These are phyloP conservation scores for Hanseniaspora jakobsenii DNA, from an alignment of 805 yeast genomes.

Conservation along the genomic window DNA sequence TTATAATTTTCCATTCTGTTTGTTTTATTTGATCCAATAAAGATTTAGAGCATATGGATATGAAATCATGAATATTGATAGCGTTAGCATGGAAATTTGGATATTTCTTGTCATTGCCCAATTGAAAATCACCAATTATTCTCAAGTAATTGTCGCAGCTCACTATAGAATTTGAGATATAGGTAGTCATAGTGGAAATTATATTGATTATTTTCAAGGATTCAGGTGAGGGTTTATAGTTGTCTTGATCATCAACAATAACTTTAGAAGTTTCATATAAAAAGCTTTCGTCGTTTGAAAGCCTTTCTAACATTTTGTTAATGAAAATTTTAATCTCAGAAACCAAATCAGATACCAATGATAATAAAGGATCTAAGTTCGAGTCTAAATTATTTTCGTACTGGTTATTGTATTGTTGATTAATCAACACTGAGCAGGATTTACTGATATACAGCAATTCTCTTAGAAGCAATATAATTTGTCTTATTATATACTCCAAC, in stretches of 20 bases:
- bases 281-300: constrained; percentile 30
- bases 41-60: constrained; percentile 49
- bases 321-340: constrained; percentile 53
- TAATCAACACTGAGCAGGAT: constrained; percentile 31
- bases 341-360: constrained; percentile 53
- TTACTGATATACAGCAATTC: constrained; percentile 54
- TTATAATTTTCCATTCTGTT: constrained; percentile 21
- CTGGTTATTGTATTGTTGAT: constrained; percentile 24
- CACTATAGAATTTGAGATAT: constrained; percentile 38
- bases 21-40: constrained; percentile 35
- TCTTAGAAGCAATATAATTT: constrained; percentile 49
- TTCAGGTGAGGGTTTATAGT: constrained; percentile 36
- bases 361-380: constrained; percentile 45
- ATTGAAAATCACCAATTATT: constrained; percentile 53
- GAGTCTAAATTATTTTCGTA: constrained; percentile 28
- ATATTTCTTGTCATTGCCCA: constrained; percentile 48
- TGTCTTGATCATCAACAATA: constrained; percentile 33
- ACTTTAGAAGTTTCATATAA: constrained; percentile 20
- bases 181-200: constrained; percentile 47
- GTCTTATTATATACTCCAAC: constrained; percentile 55
- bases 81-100: constrained; percentile 51
- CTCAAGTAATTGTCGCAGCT: constrained; percentile 42
- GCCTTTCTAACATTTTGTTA: constrained; percentile 31
- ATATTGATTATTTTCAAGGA: constrained; percentile 53
- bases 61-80: constrained; percentile 49